Evolutionary conservation across 805 yeast species (phyloP), one percentile per base, ranked within the genome.

Genomic region (Debaryomyces castellii): DNA sequence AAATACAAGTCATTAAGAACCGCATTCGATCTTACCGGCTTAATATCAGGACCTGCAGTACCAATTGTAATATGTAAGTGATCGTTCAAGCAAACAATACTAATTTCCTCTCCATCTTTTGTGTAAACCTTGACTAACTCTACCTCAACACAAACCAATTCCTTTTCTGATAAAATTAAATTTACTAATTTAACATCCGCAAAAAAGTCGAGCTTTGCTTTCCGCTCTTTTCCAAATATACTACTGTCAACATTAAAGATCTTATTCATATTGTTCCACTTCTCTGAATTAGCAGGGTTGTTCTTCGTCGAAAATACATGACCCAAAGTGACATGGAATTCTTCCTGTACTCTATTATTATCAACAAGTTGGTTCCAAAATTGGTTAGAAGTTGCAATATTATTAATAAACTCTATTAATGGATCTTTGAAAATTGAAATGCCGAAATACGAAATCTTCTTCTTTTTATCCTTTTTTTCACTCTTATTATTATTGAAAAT

Each of bases 21-120:
- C 4, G 22, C 51, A 49, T 83, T 82, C 1, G 91, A 78, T 51
- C 80, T 77, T 20, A 69, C 59, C 0, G 94, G 82, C 42, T 63
- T 68, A 3, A 77, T 69, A 0, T 64, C 63, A 0, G 69, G 67
- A 1, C 68, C 54, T 1, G 67, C 57, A 0, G 88, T 78, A 0
- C 91, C 96, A 11, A 89, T 57, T 0, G 97, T 91, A 36, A 90
- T 77, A 59, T 91, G 97, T n/a, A 51, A 45, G 40, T 46, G 39
- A n/a, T 43, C 28, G 40, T 52, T 61, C 35, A 51, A 39, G 10
- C 48, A 49, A 5, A 35, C 41, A 17, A 55, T 32, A 10, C 28
- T 33, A 1, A 41, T 41, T 20, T 44, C 51, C 22, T 22, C 33
- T 10, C 24, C 17, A 10, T 36, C 22, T 5, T 17, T 11, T 35